Conservation (phyloP, 2,329 filamentous ascomycete species). For the Chaetomiaceae sp. region DNA sequence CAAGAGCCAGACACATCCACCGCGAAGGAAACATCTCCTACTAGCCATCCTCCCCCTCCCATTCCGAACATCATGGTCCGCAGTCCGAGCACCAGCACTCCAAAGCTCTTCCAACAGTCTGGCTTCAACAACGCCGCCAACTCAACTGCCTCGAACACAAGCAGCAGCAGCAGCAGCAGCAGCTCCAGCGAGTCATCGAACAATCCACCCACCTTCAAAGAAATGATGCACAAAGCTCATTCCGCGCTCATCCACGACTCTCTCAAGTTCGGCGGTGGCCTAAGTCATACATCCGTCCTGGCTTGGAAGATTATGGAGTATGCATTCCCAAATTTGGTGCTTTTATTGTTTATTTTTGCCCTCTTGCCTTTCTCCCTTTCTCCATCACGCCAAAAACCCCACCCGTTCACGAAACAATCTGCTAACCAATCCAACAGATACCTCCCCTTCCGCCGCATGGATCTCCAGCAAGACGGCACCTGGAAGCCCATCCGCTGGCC, state of each 20-base stretch:
- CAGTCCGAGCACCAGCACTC: slow-evolving; percentile 22
- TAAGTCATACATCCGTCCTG: slow-evolving; percentile 51
- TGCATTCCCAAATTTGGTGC: not conserved
- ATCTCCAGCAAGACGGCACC: slow-evolving; percentile 64
- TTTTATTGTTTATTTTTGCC: no score
- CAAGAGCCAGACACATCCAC: not conserved
- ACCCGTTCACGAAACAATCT: not conserved
- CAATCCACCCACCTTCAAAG: slow-evolving; percentile 44
- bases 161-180: not conserved
- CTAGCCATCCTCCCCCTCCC: not conserved
- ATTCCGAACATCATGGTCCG: slow-evolving; percentile 28
- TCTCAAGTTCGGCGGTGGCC: slow-evolving; percentile 58
- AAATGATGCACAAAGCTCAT: slow-evolving; percentile 55
- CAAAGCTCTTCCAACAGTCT: slow-evolving; percentile 19
- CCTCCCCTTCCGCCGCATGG: slow-evolving; percentile 76
- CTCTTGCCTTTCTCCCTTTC: not conserved
- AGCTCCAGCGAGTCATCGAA: not conserved
- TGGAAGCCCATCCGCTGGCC: slow-evolving; percentile 83
- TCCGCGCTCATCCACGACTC: slow-evolving; percentile 64
- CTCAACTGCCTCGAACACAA: not conserved
- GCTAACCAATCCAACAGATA: slow-evolving; percentile 38
- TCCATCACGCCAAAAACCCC: no score
- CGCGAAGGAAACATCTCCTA: not conserved
- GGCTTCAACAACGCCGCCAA: not conserved
- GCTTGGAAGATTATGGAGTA: slow-evolving; percentile 73